A percentile compares a stretch with the other conserved stretches of the same genome.
phyloP scores from a whole-genome alignment of 371 early-diverging fungal species.

The Coelomomyces lativittatus region DNA sequence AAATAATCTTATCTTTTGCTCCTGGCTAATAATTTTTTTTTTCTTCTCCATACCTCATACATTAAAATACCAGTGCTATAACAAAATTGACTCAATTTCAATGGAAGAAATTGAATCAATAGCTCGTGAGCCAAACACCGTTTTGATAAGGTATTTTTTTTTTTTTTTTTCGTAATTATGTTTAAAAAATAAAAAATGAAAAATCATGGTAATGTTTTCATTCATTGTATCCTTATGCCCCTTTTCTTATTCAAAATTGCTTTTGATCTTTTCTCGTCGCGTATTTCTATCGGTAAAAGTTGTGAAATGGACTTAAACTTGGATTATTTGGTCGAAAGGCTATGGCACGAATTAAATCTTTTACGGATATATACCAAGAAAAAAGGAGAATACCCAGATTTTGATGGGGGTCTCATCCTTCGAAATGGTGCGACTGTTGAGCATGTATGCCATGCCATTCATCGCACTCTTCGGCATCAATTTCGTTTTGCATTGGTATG shows the following conservation, averaged over 20 bases:
- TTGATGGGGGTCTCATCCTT: constrained; percentile 37
- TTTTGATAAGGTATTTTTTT: constrained; percentile 48
- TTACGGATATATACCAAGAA: constrained; percentile 95
- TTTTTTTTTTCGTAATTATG: too few relatives aligned
- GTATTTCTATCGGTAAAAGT: constrained; percentile 20
- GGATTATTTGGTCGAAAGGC: constrained; percentile 79
- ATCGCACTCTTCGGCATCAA: constrained; percentile 70
- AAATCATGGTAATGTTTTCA: too few relatives aligned
- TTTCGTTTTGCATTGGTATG: constrained; percentile 54
- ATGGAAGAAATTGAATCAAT: constrained; percentile 63
- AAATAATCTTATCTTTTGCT: too few relatives aligned
- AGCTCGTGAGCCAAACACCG: constrained; percentile 69
- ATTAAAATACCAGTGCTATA: constrained; percentile 49
- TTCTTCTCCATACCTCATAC: too few relatives aligned
- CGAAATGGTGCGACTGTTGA: constrained; percentile 35
- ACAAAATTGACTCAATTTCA: constrained; percentile 95
- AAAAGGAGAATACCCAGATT: constrained; percentile 85
- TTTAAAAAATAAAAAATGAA: too few relatives aligned
- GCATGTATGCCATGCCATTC: constrained; percentile 92
- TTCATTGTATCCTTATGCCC: too few relatives aligned
- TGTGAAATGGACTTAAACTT: constrained; percentile 88
- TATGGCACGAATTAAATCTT: constrained; percentile 71
- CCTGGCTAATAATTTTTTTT: too few relatives aligned
- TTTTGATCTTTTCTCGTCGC: not conserved
- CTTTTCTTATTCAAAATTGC: not conserved